A percentile compares a stretch with the other conserved stretches of the same genome.
Conservation (phyloP, 345 rosid genomes). For the Brassica incana region DNA sequence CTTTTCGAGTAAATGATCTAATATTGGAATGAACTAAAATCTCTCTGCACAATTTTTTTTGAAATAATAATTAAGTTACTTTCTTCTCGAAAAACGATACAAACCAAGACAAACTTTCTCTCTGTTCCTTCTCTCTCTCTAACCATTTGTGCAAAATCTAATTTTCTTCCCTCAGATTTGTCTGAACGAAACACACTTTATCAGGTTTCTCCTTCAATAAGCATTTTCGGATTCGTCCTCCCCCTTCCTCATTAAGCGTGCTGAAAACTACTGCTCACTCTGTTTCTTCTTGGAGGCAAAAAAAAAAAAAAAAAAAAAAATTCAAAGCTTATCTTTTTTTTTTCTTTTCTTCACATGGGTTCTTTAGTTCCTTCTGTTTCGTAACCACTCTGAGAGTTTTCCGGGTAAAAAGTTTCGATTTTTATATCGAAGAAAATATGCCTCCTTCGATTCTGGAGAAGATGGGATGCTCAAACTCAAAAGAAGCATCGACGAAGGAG, state of each 20-base stretch:
- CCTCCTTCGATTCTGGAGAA: slow-evolving; percentile 26
- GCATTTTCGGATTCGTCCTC: slow-evolving; percentile 27
- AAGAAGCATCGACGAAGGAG: slow-evolving; percentile 40
- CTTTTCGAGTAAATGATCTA: slow-evolving; percentile 37
- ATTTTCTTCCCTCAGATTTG: background rate
- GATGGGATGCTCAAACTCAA: slow-evolving; percentile 81
- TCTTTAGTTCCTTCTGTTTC: slow-evolving; percentile 11
- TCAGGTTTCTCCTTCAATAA: slow-evolving; percentile 36
- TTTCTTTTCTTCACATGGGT: background rate
- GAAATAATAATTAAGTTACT: background rate
- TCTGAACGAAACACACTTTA: slow-evolving; percentile 31
- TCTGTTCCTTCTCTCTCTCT: background rate
- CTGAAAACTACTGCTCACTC: slow-evolving; percentile 37
- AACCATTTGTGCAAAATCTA: background rate
- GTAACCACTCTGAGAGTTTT: slow-evolving; percentile 33
- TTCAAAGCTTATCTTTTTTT: background rate
- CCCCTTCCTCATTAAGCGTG: background rate
- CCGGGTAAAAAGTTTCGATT: slow-evolving; percentile 9
- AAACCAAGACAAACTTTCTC: slow-evolving; percentile 21
- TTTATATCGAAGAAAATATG: slow-evolving; percentile 33
- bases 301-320: background rate
- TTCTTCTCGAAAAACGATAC: slow-evolving; percentile 40
- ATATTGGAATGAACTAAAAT: slow-evolving; percentile 32
- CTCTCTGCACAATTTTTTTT: slow-evolving; percentile 10
- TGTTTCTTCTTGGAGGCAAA: slow-evolving; percentile 17